Base-by-base conservation (phyloP, 2,329 filamentous ascomycete genomes). In the Didymella lethalis region DNA sequence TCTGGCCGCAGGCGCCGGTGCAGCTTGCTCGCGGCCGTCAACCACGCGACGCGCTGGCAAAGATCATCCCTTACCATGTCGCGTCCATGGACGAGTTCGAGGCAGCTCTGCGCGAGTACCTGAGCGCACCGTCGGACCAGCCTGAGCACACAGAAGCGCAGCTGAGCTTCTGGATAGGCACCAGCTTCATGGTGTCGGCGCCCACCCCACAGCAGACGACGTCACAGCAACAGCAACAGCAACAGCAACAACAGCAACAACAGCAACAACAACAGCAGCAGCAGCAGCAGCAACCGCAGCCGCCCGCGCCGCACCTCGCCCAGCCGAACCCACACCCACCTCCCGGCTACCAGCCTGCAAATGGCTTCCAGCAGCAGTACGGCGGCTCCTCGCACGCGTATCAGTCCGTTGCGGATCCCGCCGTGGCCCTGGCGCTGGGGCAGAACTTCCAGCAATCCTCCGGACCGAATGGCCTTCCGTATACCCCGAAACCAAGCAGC, bases 61-160 rank as follows among this genome's bases (percentile, higher is more conserved):
- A 71, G 63, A 74, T 69, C 36, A 62, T 76, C 53, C 60, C 66
- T 4, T 75, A 68, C 64, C 58, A 54, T 23, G 74, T 76, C 49
- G 60, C 69, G 53, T 71, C 70, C 8, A 65, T 77, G 48, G 73
- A 72, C 16, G 74, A 76, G 28, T 75, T 78, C 63, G 74, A 78
- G 64, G 57, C 69, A 38, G 67, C 70, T n/a, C 61, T 78, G 59
- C 71, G 69, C 57, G 66, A 71, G 12, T 78, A 77, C 57, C 69
- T 78, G 20, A 54, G 62, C 40, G 64, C 66, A 53, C 74, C 74
- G 47, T 69, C 69, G 32, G 72, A 75, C 7, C 50, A 73, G 45
- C 75, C 75, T 28, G 76, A 77, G 55, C 75, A 77, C 62, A 74
- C 74, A 48, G 73, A 76, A 47, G 75, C 74, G 54, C 75, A 77